phyloP scores from a whole-genome alignment of 2,329 filamentous ascomycete genomes.

The Colletotrichum camelliae region DNA sequence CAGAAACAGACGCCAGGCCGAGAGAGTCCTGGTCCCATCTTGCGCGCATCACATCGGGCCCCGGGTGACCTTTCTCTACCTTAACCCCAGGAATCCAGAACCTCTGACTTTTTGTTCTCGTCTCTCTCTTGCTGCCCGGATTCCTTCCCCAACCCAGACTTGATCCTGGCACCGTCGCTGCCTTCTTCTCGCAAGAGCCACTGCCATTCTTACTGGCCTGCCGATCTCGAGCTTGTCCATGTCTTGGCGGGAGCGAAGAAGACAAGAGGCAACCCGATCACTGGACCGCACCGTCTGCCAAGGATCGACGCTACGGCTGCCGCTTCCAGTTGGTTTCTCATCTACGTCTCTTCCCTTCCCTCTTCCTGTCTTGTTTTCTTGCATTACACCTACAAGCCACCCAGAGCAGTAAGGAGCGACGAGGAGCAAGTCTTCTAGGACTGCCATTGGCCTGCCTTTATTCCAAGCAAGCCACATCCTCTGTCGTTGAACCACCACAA shows the following conservation, averaged over 20 bases:
- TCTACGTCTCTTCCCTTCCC: neutral
- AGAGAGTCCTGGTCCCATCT: neutral
- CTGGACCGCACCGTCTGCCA: neutral
- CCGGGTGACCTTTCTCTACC: neutral
- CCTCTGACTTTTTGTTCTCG: neutral
- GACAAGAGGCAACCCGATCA: neutral
- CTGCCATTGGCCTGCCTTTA: neutral
- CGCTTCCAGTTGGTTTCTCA: neutral
- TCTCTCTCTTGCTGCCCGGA: neutral
- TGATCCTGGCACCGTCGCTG: neutral
- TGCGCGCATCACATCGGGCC: neutral
- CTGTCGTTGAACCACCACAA: neutral
- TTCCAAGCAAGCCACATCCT: neutral
- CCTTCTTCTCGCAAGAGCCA: neutral
- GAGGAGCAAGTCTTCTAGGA: neutral
- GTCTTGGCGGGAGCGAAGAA: neutral
- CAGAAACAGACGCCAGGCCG: neutral
- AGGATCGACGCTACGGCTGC: constrained; percentile 19
- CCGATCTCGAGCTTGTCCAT: neutral
- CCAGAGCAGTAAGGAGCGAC: neutral
- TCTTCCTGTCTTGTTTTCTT: neutral
- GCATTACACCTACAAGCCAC: neutral
- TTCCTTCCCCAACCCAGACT: neutral
- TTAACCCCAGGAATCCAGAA: neutral
- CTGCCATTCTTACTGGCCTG: neutral